These are phyloP conservation scores for Albophoma yamanashiensis DNA, from an alignment of 2,329 filamentous ascomycete species.

Conservation along the genomic window DNA sequence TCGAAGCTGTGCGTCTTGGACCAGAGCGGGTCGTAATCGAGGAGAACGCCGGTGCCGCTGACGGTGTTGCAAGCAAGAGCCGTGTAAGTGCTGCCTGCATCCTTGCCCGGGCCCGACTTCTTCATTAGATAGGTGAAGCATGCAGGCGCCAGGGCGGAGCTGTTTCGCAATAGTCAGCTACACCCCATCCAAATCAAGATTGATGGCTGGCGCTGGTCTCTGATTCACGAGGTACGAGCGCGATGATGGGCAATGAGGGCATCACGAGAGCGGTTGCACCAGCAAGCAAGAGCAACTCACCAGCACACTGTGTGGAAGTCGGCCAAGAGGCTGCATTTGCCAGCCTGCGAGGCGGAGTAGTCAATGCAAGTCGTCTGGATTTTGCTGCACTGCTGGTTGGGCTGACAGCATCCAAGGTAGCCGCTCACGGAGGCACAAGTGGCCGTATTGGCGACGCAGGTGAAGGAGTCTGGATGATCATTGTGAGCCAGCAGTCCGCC, in stretches of 20 bases:
- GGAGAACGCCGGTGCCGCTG: constrained; percentile 13
- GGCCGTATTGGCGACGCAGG: constrained; percentile 13
- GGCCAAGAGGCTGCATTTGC: constrained; percentile 13
- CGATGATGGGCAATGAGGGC: background rate
- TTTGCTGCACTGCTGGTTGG: constrained; percentile 14
- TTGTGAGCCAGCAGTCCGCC: background rate
- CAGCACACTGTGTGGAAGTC: constrained; percentile 25
- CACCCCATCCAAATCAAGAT: no score
- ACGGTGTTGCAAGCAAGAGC: constrained; percentile 16
- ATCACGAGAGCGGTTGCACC: background rate
- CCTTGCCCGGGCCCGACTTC: constrained; percentile 7
- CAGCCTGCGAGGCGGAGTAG: constrained; percentile 13
- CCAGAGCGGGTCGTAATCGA: constrained; percentile 18
- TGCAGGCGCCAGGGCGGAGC: constrained; percentile 2
- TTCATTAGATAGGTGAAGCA: constrained; percentile 20
- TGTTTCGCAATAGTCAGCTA: background rate
- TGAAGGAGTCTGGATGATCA: constrained; percentile 13
- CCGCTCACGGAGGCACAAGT: constrained; percentile 15
- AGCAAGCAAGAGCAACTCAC: constrained; percentile 9
- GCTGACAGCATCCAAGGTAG: constrained; percentile 21
- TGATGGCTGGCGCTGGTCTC: background rate
- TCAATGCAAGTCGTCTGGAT: constrained; percentile 22
- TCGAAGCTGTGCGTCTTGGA: constrained; percentile 10
- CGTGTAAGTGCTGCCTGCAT: constrained; percentile 9
- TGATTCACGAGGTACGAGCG: background rate